A percentile compares a stretch with the other conserved stretches of the same genome.
These are phyloP conservation scores for Gypsophila paniculata DNA, from an alignment of 179 eudicot genomes.

Conservation along the genomic window DNA sequence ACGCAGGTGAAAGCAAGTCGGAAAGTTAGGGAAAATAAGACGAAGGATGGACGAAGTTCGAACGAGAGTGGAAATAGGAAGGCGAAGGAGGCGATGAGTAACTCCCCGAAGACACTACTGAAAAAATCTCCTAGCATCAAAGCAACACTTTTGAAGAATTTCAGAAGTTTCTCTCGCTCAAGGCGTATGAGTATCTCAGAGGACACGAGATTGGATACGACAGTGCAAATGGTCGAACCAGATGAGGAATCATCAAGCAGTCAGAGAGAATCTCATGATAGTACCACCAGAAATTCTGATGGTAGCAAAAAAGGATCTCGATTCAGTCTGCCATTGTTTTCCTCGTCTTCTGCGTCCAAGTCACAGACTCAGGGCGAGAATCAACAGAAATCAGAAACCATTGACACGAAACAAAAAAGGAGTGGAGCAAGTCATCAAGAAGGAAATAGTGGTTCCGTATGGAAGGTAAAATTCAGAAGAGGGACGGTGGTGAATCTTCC, in stretches of 20 bases:
- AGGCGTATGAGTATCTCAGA: slow-evolving; percentile 18
- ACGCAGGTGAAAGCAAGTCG: slow-evolving; percentile 20
- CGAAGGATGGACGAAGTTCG: slow-evolving; percentile 28
- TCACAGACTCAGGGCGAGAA: not conserved
- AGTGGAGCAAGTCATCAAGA: slow-evolving; percentile 17
- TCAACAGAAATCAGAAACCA: not conserved
- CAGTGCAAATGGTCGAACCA: slow-evolving; percentile 19
- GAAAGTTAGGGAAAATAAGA: slow-evolving; percentile 21
- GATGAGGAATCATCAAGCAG: not conserved
- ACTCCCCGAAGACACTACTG: slow-evolving; percentile 29
- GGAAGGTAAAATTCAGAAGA: slow-evolving; percentile 44
- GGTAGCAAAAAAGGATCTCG: not conserved
- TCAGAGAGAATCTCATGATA: slow-evolving; percentile 6
- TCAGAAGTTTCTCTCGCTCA: slow-evolving; percentile 20
- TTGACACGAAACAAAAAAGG: slow-evolving; percentile 7
- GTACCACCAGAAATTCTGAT: slow-evolving; percentile 14
- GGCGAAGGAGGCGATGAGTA: slow-evolving; percentile 21
- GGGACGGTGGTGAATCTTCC: slow-evolving; percentile 40
- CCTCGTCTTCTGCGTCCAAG: not conserved
- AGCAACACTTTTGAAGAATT: slow-evolving; percentile 31
- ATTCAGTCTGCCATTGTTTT: not conserved
- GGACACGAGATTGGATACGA: slow-evolving; percentile 27
- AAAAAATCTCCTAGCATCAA: slow-evolving; percentile 36
- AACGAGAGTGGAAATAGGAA: slow-evolving; percentile 24
- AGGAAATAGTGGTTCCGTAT: slow-evolving; percentile 27